Evolutionary conservation across 257 asterid genomes (phyloP).

Genomic region (Craterostigma plantagineum): DNA sequence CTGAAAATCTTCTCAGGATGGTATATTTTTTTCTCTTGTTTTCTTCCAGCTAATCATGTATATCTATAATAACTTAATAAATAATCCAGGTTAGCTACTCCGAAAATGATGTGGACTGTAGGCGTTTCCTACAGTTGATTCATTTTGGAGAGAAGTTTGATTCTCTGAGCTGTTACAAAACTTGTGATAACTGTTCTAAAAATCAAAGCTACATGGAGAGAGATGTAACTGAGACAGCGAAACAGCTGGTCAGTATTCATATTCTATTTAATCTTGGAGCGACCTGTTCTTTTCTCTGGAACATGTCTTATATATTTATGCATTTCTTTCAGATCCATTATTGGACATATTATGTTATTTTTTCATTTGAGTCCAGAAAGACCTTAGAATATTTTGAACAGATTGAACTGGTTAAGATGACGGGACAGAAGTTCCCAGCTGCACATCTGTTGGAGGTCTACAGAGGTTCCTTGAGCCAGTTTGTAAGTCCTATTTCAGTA

Average conservation of each 20-base stretch:
- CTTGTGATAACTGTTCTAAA: conserved; percentile 90
- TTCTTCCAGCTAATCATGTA: not conserved
- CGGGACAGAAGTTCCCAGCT: conserved; percentile 65
- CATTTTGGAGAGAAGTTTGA: conserved; percentile 98
- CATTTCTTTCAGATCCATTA: not conserved
- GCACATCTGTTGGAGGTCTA: conserved; percentile 89
- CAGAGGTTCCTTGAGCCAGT: conserved; percentile 89
- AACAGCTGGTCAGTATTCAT: conserved; percentile 56
- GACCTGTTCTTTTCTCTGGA: conserved; percentile 4
- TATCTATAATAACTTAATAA: not conserved
- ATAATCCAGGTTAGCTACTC: conserved; percentile 82
- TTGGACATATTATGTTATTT: not conserved
- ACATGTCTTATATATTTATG: conserved; percentile 1
- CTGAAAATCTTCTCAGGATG: conserved; percentile 84
- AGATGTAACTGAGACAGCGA: conserved; percentile 66
- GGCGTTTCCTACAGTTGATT: conserved; percentile 83
- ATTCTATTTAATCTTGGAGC: not conserved
- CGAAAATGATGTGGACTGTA: conserved; percentile 85
- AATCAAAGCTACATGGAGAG: conserved; percentile 51
- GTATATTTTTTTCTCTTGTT: conserved; percentile 19
- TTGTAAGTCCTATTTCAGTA: conserved; percentile 32
- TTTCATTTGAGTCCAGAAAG: no score
- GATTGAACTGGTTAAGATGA: conserved; percentile 78
- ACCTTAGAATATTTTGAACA: conserved; percentile 14
- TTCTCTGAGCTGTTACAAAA: conserved; percentile 56